phyloP scores from a whole-genome alignment of 176 grass and related monocot genomes.

The Pontederia crassipes region DNA sequence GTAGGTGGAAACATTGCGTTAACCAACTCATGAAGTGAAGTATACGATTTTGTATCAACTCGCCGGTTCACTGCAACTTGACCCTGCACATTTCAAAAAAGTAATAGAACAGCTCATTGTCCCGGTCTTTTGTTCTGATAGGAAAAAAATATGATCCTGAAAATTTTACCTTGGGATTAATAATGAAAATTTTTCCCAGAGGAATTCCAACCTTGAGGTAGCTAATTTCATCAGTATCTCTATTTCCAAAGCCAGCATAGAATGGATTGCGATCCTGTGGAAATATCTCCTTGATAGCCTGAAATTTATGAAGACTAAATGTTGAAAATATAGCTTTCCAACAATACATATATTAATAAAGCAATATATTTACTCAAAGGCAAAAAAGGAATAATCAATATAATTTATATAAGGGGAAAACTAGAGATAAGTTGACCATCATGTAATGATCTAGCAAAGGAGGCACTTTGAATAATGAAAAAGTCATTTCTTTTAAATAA shows the following conservation, averaged over 20 bases:
- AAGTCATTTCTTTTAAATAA: no score
- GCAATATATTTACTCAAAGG: no score
- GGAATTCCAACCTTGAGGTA: slow-evolving; percentile 96
- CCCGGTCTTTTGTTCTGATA: not conserved
- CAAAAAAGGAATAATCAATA: no score
- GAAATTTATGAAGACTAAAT: slow-evolving; percentile 13
- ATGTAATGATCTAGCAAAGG: no score
- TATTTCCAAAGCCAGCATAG: slow-evolving; percentile 96
- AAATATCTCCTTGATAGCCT: slow-evolving; percentile 85
- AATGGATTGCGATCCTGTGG: slow-evolving; percentile 82
- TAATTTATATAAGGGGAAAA: no score
- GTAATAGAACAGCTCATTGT: not conserved
- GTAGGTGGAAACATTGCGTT: slow-evolving; percentile 88
- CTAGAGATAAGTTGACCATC: no score
- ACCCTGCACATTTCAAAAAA: slow-evolving; percentile 36
- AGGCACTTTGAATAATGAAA: no score
- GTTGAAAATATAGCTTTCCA: no score
- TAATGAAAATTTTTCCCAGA: slow-evolving; percentile 94
- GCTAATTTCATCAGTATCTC: slow-evolving; percentile 89
- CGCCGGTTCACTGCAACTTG: slow-evolving; percentile 83
- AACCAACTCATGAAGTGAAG: slow-evolving; percentile 74
- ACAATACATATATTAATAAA: no score
- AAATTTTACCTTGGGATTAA: slow-evolving; percentile 72
- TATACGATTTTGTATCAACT: slow-evolving; percentile 82
- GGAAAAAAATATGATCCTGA: not conserved